phyloP scores from a whole-genome alignment of 1,139 yeast species.

The Suhomyces maxii region DNA sequence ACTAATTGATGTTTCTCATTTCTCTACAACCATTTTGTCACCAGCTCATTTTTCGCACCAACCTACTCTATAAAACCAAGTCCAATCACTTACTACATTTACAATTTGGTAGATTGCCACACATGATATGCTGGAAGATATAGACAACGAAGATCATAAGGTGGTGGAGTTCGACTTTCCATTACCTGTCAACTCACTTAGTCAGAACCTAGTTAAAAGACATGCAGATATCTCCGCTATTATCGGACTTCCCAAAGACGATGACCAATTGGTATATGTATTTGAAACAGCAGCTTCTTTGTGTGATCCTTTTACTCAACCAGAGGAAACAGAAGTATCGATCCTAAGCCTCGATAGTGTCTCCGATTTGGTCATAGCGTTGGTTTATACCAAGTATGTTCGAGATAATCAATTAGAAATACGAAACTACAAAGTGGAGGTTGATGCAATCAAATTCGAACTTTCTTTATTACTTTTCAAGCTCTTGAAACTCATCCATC shows the following conservation, averaged over 20 bases:
- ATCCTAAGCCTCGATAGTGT: conserved; percentile 55
- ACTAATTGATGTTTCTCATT: too few relatives aligned
- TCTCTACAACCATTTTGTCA: too few relatives aligned
- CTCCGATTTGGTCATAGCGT: conserved; percentile 52
- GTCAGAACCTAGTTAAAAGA: conserved; percentile 20
- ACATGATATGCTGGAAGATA: conserved; percentile 27
- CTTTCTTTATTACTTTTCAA: conserved; percentile 37
- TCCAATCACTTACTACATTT: neutral
- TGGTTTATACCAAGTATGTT: conserved; percentile 24
- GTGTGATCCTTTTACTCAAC: conserved; percentile 69
- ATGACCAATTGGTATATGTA: conserved; percentile 17
- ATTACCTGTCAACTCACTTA: conserved; percentile 18
- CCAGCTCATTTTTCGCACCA: too few relatives aligned
- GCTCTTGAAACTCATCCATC: conserved; percentile 44
- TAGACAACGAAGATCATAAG: conserved; percentile 20
- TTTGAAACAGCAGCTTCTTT: conserved; percentile 42
- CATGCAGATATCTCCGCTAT: conserved; percentile 22
- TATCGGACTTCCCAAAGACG: conserved; percentile 22
- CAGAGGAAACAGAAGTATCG: conserved; percentile 55
- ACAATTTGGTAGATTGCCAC: neutral
- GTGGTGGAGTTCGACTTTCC: conserved; percentile 30
- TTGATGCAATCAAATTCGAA: conserved; percentile 37
- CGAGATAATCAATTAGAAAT: conserved; percentile 4
- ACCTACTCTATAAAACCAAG: too few relatives aligned
- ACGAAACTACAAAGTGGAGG: conserved; percentile 12